These are phyloP conservation scores for Waitea zeae DNA, from an alignment of 1,284 basidiomycete genomes.

Conservation along the genomic window DNA sequence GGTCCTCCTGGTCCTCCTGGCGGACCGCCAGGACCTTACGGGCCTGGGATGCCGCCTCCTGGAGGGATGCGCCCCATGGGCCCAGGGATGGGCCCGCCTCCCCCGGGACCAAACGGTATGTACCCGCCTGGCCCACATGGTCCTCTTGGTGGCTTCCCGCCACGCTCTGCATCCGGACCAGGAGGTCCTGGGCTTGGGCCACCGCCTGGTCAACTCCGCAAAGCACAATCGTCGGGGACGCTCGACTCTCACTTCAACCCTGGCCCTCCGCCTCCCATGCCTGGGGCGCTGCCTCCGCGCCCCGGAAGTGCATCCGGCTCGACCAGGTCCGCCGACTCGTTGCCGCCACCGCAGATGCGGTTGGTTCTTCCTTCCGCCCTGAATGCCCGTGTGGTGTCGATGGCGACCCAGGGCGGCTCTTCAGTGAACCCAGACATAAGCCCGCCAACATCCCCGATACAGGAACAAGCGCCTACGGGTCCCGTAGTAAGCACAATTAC, in stretches of 20 bases:
- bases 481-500: conserved; percentile 62
- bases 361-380: conserved; percentile 44
- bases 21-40: conserved; percentile 8
- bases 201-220: conserved; percentile 29
- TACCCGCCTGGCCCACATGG: neutral
- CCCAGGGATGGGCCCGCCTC: neutral
- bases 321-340: conserved; percentile 18
- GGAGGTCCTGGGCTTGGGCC: neutral
- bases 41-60: conserved; percentile 2
- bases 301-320: neutral
- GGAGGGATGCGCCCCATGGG: conserved; percentile 1
- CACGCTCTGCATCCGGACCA: conserved; percentile 7
- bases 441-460: conserved; percentile 60
- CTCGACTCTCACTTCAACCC: conserved; percentile 35
- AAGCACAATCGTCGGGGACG: conserved; percentile 44
- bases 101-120: no score
- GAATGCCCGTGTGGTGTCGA: conserved; percentile 29
- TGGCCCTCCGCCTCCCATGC: conserved; percentile 21
- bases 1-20: conserved; percentile 27
- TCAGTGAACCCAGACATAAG: conserved; percentile 46
- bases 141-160: neutral
- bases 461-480: conserved; percentile 37
- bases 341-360: conserved; percentile 31
- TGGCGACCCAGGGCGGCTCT: conserved; percentile 17
- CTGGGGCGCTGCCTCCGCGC: conserved; percentile 13